phyloP scores from a whole-genome alignment of 2,329 filamentous ascomycete species.

The Pestalotiopsis sp. region DNA sequence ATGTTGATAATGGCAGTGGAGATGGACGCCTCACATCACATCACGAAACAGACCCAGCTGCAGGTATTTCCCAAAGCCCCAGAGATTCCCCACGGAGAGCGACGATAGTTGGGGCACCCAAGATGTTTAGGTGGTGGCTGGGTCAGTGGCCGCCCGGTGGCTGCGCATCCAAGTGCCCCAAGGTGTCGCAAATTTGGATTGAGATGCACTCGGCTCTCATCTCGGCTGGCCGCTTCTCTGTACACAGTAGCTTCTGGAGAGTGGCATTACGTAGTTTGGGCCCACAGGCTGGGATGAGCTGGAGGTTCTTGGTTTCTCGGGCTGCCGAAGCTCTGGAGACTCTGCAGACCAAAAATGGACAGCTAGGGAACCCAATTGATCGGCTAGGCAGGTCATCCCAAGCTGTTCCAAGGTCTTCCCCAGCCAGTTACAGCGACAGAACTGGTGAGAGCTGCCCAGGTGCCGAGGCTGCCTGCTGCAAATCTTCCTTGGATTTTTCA shows the following conservation, averaged over 20 bases:
- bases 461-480: not conserved
- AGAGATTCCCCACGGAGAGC: no score
- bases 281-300: slow-evolving; percentile 3
- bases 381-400: not conserved
- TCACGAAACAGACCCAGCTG: no score
- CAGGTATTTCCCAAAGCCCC: no score
- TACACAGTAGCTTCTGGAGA: not conserved
- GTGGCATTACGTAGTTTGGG: slow-evolving; percentile 10
- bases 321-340: not conserved
- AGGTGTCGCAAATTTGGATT: not conserved
- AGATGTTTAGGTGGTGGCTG: not conserved
- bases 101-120: no score
- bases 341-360: not conserved
- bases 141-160: not conserved
- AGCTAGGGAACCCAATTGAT: not conserved
- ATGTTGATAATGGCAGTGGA: no score
- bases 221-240: not conserved
- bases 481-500: not conserved
- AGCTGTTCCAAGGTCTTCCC: not conserved
- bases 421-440: not conserved
- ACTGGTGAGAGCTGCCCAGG: not conserved
- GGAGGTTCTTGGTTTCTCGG: not conserved
- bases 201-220: not conserved
- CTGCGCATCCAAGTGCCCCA: not conserved
- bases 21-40: no score